Conservation (phyloP, 768 basidiomycete genomes). For the Cyclocybe cylindracea region DNA sequence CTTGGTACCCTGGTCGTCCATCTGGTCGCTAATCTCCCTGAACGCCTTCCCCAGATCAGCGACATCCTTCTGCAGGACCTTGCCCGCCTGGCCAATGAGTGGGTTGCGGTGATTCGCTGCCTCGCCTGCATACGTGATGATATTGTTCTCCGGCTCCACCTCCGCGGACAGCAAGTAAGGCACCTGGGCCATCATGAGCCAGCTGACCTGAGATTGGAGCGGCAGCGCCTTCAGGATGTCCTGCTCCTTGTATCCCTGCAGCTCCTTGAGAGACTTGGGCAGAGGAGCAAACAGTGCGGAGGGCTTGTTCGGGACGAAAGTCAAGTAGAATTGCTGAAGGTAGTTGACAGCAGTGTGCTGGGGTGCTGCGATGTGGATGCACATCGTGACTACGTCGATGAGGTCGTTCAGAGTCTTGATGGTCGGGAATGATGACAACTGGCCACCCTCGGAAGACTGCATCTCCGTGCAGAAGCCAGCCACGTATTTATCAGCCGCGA, state of each 20-base stretch:
- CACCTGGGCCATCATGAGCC: constrained; percentile 29
- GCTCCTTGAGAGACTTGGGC: constrained; percentile 19
- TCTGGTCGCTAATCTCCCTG: too few relatives aligned
- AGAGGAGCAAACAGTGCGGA: constrained; percentile 24
- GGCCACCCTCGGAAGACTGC: constrained; percentile 19
- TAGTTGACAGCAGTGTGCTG: constrained; percentile 36
- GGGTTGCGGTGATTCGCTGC: too few relatives aligned
- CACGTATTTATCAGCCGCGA: constrained; percentile 19
- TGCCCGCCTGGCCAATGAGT: too few relatives aligned
- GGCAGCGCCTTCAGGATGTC: constrained; percentile 25
- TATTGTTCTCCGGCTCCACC: constrained; percentile 21
- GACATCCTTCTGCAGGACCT: too few relatives aligned
- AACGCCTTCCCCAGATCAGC: too few relatives aligned
- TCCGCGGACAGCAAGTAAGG: constrained; percentile 28
- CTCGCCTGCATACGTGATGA: constrained; percentile 22
- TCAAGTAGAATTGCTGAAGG: constrained; percentile 34
- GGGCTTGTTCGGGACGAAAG: constrained; percentile 32
- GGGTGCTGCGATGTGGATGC: constrained; percentile 31
- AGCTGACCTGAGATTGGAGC: constrained; percentile 17
- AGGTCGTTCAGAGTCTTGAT: constrained; percentile 25
- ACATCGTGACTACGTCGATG: constrained; percentile 30
- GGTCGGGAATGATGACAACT: constrained; percentile 23
- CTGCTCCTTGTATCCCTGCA: constrained; percentile 18
- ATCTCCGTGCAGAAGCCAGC: constrained; percentile 22
- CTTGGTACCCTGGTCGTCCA: too few relatives aligned